These are phyloP conservation scores for Venturia carpophila DNA, from an alignment of 2,329 filamentous ascomycete species.

Conservation along the genomic window DNA sequence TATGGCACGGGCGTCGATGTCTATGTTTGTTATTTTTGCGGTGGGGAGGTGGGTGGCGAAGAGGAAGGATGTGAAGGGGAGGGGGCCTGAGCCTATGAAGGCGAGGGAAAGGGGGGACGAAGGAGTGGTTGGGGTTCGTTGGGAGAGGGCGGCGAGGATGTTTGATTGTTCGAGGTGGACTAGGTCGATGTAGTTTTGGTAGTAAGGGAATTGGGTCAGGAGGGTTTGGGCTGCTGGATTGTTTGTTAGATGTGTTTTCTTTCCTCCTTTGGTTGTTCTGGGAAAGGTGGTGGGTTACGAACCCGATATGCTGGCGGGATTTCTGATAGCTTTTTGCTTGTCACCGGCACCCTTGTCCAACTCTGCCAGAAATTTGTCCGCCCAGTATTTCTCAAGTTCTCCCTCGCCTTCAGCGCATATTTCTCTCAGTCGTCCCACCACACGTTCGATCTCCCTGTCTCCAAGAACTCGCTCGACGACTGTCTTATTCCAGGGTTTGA, in stretches of 20 bases:
- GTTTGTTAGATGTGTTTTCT: neutral
- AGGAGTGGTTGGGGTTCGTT: neutral
- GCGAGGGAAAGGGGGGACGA: neutral
- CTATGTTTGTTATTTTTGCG: conserved; percentile 9
- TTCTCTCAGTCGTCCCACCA: neutral
- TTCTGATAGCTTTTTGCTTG: neutral
- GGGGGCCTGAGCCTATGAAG: conserved; percentile 2
- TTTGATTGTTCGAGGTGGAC: conserved; percentile 3
- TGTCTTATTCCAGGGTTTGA: neutral
- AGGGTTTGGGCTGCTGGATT: neutral
- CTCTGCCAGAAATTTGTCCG: neutral
- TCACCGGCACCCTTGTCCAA: neutral
- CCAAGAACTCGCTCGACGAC: neutral
- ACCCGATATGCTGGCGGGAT: neutral
- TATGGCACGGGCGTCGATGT: neutral
- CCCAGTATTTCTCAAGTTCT: neutral
- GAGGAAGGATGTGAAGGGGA: conserved; percentile 3
- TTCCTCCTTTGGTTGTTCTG: neutral
- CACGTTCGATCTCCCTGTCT: neutral
- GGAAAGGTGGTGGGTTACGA: neutral
- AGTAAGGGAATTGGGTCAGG: neutral
- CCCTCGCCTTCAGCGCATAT: neutral
- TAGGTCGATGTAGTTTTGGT: conserved; percentile 7
- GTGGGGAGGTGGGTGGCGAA: neutral
- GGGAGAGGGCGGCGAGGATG: conserved; percentile 3